Evolutionary conservation across 192 early-diverging fungal species (phyloP).

Genomic region (Coemansia sp.): DNA sequence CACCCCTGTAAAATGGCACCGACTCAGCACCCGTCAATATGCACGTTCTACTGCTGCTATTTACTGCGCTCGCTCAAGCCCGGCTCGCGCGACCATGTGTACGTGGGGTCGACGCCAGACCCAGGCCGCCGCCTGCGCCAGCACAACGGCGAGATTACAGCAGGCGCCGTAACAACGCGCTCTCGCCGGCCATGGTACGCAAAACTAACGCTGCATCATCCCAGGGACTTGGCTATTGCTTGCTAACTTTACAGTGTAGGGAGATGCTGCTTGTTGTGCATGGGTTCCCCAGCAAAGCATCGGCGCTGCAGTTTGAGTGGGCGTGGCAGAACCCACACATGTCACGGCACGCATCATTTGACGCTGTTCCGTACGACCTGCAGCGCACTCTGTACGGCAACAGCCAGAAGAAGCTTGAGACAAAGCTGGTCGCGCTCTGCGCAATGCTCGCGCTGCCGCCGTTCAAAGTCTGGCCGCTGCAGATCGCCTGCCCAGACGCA

Average conservation of each 20-base stretch:
- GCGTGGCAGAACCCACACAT: constrained; percentile 53
- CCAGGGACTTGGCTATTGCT: not conserved
- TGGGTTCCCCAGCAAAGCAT: constrained; percentile 45
- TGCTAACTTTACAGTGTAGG: constrained; percentile 13
- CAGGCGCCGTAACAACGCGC: constrained; percentile 39
- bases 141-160: constrained; percentile 53
- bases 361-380: constrained; percentile 19
- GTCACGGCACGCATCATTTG: constrained; percentile 37
- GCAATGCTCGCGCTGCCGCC: constrained; percentile 38
- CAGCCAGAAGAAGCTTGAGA: constrained; percentile 36
- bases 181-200: constrained; percentile 38
- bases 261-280: constrained; percentile 48
- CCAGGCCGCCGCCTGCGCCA: constrained; percentile 46
- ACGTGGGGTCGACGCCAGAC: constrained; percentile 53
- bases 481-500: constrained; percentile 20
- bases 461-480: constrained; percentile 44
- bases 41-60: constrained; percentile 52
- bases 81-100: constrained; percentile 24
- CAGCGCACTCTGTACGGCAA: constrained; percentile 31
- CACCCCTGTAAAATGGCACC: not conserved
- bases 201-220: not conserved
- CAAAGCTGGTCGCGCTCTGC: constrained; percentile 40
- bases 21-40: not conserved
- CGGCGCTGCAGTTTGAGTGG: constrained; percentile 54
- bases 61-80: constrained; percentile 50